Evolutionary conservation across 495 filamentous ascomycete genomes (phyloP).

Genomic region (Penicillium atrosanguineum): DNA sequence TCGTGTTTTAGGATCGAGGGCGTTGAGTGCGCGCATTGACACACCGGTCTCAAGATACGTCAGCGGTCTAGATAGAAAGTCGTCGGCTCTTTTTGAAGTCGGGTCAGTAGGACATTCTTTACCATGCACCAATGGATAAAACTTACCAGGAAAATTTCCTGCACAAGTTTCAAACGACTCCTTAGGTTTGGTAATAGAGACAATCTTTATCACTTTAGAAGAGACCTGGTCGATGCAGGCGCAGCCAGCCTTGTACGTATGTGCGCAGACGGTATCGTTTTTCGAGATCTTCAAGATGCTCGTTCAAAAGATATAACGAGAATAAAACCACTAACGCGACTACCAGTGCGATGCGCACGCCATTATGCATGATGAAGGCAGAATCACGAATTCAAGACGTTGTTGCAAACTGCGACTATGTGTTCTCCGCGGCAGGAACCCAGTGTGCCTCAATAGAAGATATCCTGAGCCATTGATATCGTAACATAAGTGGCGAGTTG

Average conservation of each 20-base stretch:
- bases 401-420: no score
- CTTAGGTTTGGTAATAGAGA: neutral
- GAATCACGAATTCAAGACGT: no score
- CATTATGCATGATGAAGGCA: conserved; percentile 1
- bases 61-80: no score
- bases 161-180: neutral
- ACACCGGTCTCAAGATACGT: no score
- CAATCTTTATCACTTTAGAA: neutral
- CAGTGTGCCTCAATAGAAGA: neutral
- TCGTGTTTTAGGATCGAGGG: no score
- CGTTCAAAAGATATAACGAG: neutral
- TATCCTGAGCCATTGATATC: neutral
- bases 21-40: no score
- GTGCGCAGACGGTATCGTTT: neutral
- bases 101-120: no score
- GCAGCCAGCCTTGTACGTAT: neutral
- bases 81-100: no score
- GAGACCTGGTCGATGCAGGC: neutral
- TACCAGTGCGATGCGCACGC: neutral
- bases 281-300: neutral
- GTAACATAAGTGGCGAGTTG: neutral
- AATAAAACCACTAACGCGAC: neutral
- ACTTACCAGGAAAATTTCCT: no score
- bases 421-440: neutral
- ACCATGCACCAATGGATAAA: no score